A percentile compares a stretch with the other conserved stretches of the same genome.
phyloP scores from a whole-genome alignment of 1,284 basidiomycete species.

The Anthracocystis walkeri region DNA sequence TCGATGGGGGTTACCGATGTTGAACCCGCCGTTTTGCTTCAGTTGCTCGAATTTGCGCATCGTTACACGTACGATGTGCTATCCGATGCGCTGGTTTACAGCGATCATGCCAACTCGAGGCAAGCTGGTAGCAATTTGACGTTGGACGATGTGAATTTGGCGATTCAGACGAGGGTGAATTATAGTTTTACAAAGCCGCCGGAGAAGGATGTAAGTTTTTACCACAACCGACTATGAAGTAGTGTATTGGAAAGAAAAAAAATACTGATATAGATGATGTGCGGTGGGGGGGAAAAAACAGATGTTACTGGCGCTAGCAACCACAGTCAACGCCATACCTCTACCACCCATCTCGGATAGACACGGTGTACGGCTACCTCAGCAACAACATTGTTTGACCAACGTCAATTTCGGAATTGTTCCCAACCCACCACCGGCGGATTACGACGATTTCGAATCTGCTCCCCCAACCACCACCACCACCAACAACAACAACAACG shows the following conservation, averaged over 20 bases:
- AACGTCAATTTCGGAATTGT: conserved; percentile 92
- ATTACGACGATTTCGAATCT: conserved; percentile 36
- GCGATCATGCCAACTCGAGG: conserved; percentile 80
- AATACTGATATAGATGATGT: too few relatives aligned
- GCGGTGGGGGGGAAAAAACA: conserved; percentile 68
- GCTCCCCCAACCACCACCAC: background rate
- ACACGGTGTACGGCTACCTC: conserved; percentile 90
- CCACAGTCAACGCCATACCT: conserved; percentile 88
- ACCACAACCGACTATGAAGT: too few relatives aligned
- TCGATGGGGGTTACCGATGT: conserved; percentile 94
- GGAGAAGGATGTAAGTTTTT: conserved; percentile 88
- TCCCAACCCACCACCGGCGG: conserved; percentile 80
- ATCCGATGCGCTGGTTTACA: conserved; percentile 88
- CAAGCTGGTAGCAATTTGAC: conserved; percentile 71
- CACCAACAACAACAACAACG: background rate
- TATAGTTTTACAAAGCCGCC: conserved; percentile 93
- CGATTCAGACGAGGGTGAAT: conserved; percentile 91
- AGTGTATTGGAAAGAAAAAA: too few relatives aligned
- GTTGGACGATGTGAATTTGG: conserved; percentile 89
- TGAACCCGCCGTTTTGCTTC: conserved; percentile 91
- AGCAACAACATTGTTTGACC: conserved; percentile 83
- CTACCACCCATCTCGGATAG: conserved; percentile 93
- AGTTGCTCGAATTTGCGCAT: conserved; percentile 94
- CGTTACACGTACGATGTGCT: conserved; percentile 92
- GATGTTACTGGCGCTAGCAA: conserved; percentile 89